Conservation (phyloP, 768 basidiomycete genomes). For the Leccinellum luteum region DNA sequence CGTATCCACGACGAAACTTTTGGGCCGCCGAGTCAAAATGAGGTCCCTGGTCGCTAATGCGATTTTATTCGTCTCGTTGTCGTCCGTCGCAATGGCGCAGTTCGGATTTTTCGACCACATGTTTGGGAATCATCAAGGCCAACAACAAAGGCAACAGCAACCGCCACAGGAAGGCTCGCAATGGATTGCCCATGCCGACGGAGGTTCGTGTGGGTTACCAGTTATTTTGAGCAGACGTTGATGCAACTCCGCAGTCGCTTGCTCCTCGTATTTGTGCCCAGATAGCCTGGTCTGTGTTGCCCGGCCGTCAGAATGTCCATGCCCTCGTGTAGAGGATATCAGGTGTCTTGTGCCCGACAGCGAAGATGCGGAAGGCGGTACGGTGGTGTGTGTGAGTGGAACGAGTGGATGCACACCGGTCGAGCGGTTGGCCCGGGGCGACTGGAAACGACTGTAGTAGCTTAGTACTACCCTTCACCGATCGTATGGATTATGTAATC, state of each 20-base stretch:
- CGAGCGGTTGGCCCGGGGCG: constrained; percentile 41
- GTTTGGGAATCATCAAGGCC: constrained; percentile 53
- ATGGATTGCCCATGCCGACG: constrained; percentile 64
- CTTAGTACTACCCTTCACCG: not conserved
- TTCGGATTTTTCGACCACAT: constrained; percentile 80
- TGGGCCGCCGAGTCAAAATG: constrained; percentile 9
- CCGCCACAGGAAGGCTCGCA: constrained; percentile 47
- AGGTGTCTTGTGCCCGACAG: constrained; percentile 73
- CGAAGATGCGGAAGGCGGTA: constrained; percentile 47
- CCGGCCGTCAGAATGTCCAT: constrained; percentile 63
- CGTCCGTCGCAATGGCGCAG: constrained; percentile 51
- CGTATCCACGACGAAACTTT: not conserved
- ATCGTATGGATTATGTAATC: constrained; percentile 20
- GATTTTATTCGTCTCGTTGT: constrained; percentile 19
- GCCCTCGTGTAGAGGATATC: constrained; percentile 71
- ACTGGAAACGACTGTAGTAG: constrained; percentile 11
- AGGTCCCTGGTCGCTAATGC: constrained; percentile 3
- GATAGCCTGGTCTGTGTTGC: constrained; percentile 64
- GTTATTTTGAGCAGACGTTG: not conserved
- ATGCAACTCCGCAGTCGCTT: constrained; percentile 51
- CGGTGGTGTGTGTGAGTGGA: constrained; percentile 71
- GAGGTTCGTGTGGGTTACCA: constrained; percentile 41
- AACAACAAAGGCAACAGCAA: constrained; percentile 54
- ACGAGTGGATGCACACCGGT: constrained; percentile 59
- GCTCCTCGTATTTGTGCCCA: constrained; percentile 75